Evolutionary conservation across 129 eudicot genomes (phyloP).

Genomic region (Oenanthe sinensis): DNA sequence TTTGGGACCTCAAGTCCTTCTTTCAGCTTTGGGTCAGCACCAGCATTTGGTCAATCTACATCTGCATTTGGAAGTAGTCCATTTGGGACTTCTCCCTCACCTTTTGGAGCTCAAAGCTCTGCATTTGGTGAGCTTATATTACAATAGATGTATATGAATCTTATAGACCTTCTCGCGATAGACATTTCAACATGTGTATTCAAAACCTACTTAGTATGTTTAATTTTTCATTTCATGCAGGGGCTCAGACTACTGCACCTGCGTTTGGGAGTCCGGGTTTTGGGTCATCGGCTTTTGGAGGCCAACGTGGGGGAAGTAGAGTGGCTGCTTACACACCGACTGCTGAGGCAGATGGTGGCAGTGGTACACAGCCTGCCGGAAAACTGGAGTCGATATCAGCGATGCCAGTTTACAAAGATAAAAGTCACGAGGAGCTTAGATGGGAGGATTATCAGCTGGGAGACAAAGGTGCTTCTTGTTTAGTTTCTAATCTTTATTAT

Average conservation of each 20-base stretch:
- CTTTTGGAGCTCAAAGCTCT: constrained; percentile 71
- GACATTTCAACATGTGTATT: background rate
- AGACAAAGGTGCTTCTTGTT: constrained; percentile 61
- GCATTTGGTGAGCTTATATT: constrained; percentile 49
- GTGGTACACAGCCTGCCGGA: constrained; percentile 61
- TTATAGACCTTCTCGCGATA: background rate
- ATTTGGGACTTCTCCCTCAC: constrained; percentile 51
- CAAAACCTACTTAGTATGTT: background rate
- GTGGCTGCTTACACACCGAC: constrained; percentile 69
- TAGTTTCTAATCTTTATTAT: background rate
- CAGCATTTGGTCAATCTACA: constrained; percentile 65
- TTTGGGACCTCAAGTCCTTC: constrained; percentile 43
- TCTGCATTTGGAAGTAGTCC: constrained; percentile 72
- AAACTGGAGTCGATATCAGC: constrained; percentile 91
- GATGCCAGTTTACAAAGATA: constrained; percentile 86
- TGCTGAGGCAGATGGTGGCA: constrained; percentile 53
- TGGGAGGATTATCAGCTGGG: constrained; percentile 97
- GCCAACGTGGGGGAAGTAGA: constrained; percentile 78
- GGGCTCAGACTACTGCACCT: constrained; percentile 63
- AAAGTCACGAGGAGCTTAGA: constrained; percentile 91
- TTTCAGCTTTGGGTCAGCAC: constrained; percentile 56
- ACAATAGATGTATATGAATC: constrained; percentile 11
- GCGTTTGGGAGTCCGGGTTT: constrained; percentile 55
- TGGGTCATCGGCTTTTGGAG: constrained; percentile 68
- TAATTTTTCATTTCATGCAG: constrained; percentile 27